Base-by-base conservation (phyloP, 306 rosid genomes). In the Cucurbita moschata region DNA sequence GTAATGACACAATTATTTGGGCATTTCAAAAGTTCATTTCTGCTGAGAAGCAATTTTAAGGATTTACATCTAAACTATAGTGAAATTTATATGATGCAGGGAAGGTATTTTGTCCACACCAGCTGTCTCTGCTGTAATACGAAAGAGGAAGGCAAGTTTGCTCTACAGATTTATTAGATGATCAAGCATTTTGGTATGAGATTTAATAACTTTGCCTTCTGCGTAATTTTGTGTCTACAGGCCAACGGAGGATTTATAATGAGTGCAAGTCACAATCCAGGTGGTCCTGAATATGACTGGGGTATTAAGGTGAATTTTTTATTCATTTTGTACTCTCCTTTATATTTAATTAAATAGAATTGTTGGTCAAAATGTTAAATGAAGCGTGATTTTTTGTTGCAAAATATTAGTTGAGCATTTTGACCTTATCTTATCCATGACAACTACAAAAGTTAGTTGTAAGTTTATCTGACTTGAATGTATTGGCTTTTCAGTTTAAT, bases 201-300 rank as follows among this genome's bases (percentile, higher is more conserved):
- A 46, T 57, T 46, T 50, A 72, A 40, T 60, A 57, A 55, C 43
- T 26, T 82, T 57, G 50, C 60, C 57, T 56, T 74, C 55, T 64
- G 61, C 35, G 21, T 55, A 55, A 16, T 39, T 78, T 43, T 55
- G 74, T 60, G 11, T 64, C 61, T 56, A 76, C 66, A 94, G 97
- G 99, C 97, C 64, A 89, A 95, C 78, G 97, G 99, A 75, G 99
- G 99, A 82, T 91, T 95, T 82, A 85, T 95, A 76, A 95, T 91
- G 99, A 95, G 99, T 77, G 97, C 97, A 47, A 95, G 97, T 85
- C 99, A 95, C 76, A 91, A 95, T 83, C 99, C 97, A 14, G 97
- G 99, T 38, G 99, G 99, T 7, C 97, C 97, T 79, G 97, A 95
- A 65, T 88, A 89, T 81, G 99, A 95, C 80, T 95, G 97, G 99